Conservation (phyloP, 176 grass and related monocot species). For the Rhynchospora pubera region DNA sequence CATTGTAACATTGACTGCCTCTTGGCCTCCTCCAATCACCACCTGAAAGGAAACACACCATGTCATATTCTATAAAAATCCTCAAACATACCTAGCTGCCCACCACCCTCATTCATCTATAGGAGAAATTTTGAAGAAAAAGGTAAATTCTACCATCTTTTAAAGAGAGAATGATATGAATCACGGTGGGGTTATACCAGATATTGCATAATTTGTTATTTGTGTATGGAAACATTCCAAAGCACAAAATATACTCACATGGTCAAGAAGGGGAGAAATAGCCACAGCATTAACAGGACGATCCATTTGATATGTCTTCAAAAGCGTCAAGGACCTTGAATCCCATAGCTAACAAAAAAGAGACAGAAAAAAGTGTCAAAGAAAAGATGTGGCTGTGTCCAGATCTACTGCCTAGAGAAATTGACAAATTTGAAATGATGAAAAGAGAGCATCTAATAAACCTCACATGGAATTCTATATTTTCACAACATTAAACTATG, state of each 20-base stretch:
- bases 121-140: background rate
- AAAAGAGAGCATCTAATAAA: background rate
- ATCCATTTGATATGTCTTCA: slow-evolving; percentile 77
- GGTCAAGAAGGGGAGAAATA: slow-evolving; percentile 81
- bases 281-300: slow-evolving; percentile 87
- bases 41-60: slow-evolving; percentile 40
- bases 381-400: background rate
- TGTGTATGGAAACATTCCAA: background rate
- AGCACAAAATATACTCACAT: slow-evolving; percentile 37
- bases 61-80: background rate
- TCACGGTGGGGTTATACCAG: background rate
- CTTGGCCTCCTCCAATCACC: slow-evolving; percentile 79
- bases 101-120: background rate
- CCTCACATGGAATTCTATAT: background rate
- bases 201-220: no score
- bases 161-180: background rate
- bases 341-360: slow-evolving; percentile 60
- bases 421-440: background rate
- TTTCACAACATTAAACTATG: background rate
- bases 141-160: background rate
- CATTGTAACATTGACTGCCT: slow-evolving; percentile 75
- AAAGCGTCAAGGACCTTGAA: slow-evolving; percentile 53
- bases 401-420: background rate
- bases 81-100: background rate
- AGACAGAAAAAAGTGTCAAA: background rate